Evolutionary conservation across 352 stramenopile species (phyloP), one percentile per base, ranked within the genome.

Genomic region (Thalassiosira livingstoniorum): DNA sequence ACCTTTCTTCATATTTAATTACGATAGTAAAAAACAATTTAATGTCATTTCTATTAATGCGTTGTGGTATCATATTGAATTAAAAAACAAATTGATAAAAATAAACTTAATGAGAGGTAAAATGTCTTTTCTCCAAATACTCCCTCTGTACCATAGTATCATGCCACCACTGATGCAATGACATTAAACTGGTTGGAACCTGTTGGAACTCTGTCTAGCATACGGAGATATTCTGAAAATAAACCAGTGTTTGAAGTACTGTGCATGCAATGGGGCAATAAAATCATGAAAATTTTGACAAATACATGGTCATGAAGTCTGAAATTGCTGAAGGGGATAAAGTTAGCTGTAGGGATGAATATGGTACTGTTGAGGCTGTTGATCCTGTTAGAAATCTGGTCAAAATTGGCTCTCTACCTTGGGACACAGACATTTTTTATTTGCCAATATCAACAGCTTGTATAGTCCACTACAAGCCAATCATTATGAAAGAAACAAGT

Each of bases 171-270:
- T n/a, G n/a, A n/a, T n/a, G n/a, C n/a, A n/a, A n/a, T n/a, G n/a
- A n/a, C n/a, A n/a, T n/a, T n/a, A n/a, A n/a, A n/a, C n/a, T n/a
- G n/a, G n/a, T n/a, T n/a, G n/a, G n/a, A n/a, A n/a, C n/a, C n/a
- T n/a, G n/a, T n/a, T n/a, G n/a, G n/a, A n/a, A n/a, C n/a, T n/a
- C n/a, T n/a, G n/a, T n/a, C n/a, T n/a, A n/a, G 39, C 7, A 47
- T 7, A 18, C 7, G 7, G 39, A 7, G 39, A 47, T 47, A 47
- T 47, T 47, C 39, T 47, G 15, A 47, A 47, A 15, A 5, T 67
- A 7, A 67, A 67, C 58, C 58, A 29, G 5, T 10, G 42, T 4
- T 15, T 29, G 11, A 67, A 67, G 58, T 67, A 67, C n/a, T 5
- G 37, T 25, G 29, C n/a, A n/a, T n/a, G n/a, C 13, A 4, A 39